A percentile compares a stretch with the other conserved stretches of the same genome.
Conservation (phyloP, 1,284 basidiomycete species). For the Porphyrellus sp. region DNA sequence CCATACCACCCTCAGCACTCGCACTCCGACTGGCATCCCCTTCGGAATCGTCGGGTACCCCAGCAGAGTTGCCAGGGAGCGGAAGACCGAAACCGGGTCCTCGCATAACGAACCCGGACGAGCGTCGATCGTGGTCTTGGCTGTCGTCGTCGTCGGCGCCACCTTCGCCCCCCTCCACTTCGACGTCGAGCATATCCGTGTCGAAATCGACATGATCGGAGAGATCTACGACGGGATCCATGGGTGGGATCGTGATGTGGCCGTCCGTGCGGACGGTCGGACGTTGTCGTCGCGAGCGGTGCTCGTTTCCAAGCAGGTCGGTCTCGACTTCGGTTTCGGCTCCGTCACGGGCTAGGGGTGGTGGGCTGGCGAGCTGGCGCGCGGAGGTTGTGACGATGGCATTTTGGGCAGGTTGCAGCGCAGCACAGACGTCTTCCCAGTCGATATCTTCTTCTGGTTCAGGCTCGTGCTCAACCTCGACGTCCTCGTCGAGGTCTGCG, state of each 20-base stretch:
- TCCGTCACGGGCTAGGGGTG: conserved; percentile 35
- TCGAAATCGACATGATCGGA: conserved; percentile 22
- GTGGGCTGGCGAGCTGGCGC: conserved; percentile 23
- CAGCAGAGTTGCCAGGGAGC: conserved; percentile 12
- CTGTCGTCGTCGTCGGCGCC: conserved; percentile 9
- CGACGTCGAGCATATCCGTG: conserved; percentile 29
- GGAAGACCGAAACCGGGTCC: conserved; percentile 24
- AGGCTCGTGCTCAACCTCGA: conserved; percentile 62
- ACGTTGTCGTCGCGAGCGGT: conserved; percentile 18
- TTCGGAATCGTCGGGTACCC: conserved; percentile 25
- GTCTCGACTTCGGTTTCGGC: conserved; percentile 60
- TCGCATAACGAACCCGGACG: conserved; percentile 2
- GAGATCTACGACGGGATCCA: conserved; percentile 8
- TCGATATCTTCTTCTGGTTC: conserved; percentile 32
- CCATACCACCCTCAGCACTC: conserved; percentile 22
- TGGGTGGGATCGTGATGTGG: conserved; percentile 19
- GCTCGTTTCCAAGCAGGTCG: conserved; percentile 31
- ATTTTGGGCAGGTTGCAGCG: not conserved
- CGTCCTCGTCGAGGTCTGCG: conserved; percentile 94
- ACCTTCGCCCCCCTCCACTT: conserved; percentile 2
- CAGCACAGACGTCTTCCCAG: conserved; percentile 28
- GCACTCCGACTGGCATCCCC: conserved; percentile 27
- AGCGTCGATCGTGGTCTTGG: conserved; percentile 5
- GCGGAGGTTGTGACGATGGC: conserved; percentile 6
- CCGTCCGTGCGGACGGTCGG: conserved; percentile 31